A percentile compares a stretch with the other conserved stretches of the same genome.
Conservation (phyloP, 257 asterid species). For the Solanum ahanhuiri region DNA sequence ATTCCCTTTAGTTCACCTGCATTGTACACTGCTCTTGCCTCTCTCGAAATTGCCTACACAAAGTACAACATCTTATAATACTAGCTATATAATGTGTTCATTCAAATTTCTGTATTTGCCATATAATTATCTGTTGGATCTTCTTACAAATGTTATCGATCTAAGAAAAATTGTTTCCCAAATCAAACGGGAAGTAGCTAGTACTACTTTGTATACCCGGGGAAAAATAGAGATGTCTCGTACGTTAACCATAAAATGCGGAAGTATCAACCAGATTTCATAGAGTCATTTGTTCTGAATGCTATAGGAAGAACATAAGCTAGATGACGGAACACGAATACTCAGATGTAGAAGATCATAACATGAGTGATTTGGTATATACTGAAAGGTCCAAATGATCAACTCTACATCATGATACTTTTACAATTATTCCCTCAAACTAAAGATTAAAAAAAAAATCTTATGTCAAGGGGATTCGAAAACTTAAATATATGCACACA, state of each 20-base stretch:
- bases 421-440: neutral
- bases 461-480: neutral
- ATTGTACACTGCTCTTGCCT: constrained; percentile 31
- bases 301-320: neutral
- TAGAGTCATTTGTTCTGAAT: neutral
- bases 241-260: neutral
- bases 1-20: constrained; percentile 28
- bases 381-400: neutral
- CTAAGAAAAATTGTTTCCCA: neutral
- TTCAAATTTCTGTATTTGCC: neutral
- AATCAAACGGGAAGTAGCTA: neutral
- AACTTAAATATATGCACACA: neutral
- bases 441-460: too few species aligned
- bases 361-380: neutral
- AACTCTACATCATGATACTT: neutral
- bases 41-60: constrained; percentile 22
- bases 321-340: neutral
- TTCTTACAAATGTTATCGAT: neutral
- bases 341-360: neutral
- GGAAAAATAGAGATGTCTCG: neutral
- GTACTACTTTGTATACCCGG: neutral
- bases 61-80: neutral
- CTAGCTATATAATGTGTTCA: neutral
- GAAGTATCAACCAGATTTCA: neutral
- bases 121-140: neutral